A percentile compares a stretch with the other conserved stretches of the same genome.
Conservation (phyloP, 371 early-diverging fungal species). For the Zychaea mexicana region DNA sequence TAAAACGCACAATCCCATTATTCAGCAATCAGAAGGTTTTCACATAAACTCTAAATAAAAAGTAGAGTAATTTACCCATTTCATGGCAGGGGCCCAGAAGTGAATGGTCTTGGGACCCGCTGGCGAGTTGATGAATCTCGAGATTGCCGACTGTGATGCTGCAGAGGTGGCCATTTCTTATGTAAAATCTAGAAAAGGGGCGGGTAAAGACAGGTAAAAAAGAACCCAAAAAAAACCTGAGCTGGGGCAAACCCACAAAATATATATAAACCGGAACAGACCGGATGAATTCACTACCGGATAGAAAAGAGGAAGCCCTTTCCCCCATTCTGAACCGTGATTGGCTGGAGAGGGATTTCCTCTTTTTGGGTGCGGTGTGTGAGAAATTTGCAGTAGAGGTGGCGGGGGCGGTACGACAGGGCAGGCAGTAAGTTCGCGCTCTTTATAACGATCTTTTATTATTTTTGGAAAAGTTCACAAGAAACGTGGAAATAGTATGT, state of each 20-base stretch:
- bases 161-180: constrained; percentile 52
- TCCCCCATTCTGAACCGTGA: too few species aligned
- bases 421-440: too few species aligned
- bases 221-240: background rate
- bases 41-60: background rate
- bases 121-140: constrained; percentile 78
- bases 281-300: too few species aligned
- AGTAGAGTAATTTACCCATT: constrained; percentile 34
- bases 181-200: constrained; percentile 14
- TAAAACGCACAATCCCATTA: background rate
- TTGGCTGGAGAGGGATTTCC: too few species aligned
- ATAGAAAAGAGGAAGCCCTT: too few species aligned
- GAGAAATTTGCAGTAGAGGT: too few species aligned
- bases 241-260: too few species aligned
- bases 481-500: too few species aligned
- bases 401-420: too few species aligned
- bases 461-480: too few species aligned
- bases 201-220: constrained; percentile 13
- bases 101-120: constrained; percentile 65
- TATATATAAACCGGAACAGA: background rate
- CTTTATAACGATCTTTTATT: too few species aligned
- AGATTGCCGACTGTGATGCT: constrained; percentile 58
- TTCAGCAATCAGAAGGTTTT: background rate
- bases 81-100: constrained; percentile 55
- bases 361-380: too few species aligned